Percentiles rank a stretch among this genome's conserved stretches.
Evolutionary conservation across 2,329 filamentous ascomycete genomes (phyloP).

Genomic region (Aspergillus fumigatus): DNA sequence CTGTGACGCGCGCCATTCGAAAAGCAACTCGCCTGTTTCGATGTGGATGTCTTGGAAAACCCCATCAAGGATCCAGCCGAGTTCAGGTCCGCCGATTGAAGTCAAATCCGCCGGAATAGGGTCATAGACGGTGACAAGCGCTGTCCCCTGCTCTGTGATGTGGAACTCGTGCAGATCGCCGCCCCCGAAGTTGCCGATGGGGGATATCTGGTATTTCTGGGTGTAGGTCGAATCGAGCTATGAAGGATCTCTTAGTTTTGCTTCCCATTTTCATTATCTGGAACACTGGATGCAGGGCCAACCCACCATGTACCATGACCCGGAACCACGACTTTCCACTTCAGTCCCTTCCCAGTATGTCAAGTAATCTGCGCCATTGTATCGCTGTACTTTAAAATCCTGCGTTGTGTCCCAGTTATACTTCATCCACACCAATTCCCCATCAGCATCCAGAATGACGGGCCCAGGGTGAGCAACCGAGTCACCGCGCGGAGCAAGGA

Average conservation of each 20-base stretch:
- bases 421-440: conserved; percentile 25
- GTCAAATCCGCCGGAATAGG: conserved; percentile 25
- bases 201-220: conserved; percentile 15
- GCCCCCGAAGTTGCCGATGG: conserved; percentile 16
- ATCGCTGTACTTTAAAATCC: conserved; percentile 24
- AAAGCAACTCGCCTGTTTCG: conserved; percentile 39
- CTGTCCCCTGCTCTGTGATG: conserved; percentile 26
- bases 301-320: conserved; percentile 24
- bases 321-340: conserved; percentile 15
- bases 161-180: conserved; percentile 34
- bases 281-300: not conserved
- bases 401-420: conserved; percentile 20
- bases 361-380: conserved; percentile 19
- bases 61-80: conserved; percentile 40
- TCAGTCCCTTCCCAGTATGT: conserved; percentile 26
- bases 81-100: conserved; percentile 30
- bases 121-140: conserved; percentile 28
- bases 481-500: conserved; percentile 29
- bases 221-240: conserved; percentile 24
- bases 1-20: conserved; percentile 37
- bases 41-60: conserved; percentile 46
- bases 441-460: conserved; percentile 24
- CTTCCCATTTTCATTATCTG: not conserved
- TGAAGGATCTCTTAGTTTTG: not conserved
- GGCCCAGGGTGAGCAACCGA: conserved; percentile 24